Base-by-base conservation (phyloP, 2,329 filamentous ascomycete species). In the Xylariaceae sp. region DNA sequence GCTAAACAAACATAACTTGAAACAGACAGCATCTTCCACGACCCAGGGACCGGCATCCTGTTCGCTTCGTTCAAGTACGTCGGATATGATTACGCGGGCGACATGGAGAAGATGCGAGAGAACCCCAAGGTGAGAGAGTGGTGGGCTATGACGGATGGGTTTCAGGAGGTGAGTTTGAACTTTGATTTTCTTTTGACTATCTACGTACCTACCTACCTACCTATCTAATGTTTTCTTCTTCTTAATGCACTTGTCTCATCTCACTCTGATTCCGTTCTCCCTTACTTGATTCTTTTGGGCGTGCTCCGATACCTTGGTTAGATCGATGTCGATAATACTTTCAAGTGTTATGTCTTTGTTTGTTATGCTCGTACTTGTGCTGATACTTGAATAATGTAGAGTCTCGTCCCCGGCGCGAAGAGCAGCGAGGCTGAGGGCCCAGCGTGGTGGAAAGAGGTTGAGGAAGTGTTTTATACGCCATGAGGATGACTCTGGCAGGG, bases 51-150 rank as follows among this genome's bases (percentile, higher is more conserved):
- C 0, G 76, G 83, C 51, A 87, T 87, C 37, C 79, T 94, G 1
- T 93, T 93, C 69, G 88, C 88, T 0, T 86, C 79, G 21, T 91
- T 92, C 79, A 92, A 91, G 71, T 94, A 93, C 67, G 79, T 89
- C n/a, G 90, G 91, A 0, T 82, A 82, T 58, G 82, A 91, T 62
- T 92, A 84, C 58, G 86, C 83, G 2, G 87, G 79, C 8, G 90
- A 94, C 69, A 93, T 94, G 91, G 82, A 84, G 72, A 81, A 79
- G 60, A 92, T 93, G 89, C 80, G 82, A 1, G 85, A 84, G 55
- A 91, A 92, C 65, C 82, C 84, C 1, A 87, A 87, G 68, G 88
- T 93, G 29, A 82, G 85, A 53, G 86, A 89, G 72, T 94, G 90
- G 91, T 94, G 90, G 90, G 78, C 77, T 56, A 88, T 93, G 86